Percentiles rank a stretch among this genome's conserved stretches.
phyloP scores from a whole-genome alignment of 225 moss, liverwort and hornwort genomes.

The Antitrichia curtipendula region DNA sequence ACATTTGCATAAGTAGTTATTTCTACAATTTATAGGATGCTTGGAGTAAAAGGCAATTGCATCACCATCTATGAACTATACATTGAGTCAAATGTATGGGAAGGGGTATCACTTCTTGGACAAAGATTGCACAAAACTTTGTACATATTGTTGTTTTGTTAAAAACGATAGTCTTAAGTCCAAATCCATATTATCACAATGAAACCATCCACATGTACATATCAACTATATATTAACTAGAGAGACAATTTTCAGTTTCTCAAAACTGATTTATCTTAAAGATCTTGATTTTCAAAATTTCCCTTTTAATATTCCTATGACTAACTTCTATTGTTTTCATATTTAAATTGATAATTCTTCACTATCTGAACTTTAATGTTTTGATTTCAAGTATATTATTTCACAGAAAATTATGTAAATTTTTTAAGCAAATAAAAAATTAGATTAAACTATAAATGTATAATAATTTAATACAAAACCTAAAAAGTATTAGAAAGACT shows the following conservation, averaged over 20 bases:
- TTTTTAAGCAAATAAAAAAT: no score
- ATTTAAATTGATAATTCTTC: neutral
- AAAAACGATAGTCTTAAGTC: neutral
- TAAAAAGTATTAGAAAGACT: no score
- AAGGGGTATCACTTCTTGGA: neutral
- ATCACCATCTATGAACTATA: neutral
- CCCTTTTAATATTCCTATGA: no score
- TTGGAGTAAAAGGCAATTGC: neutral
- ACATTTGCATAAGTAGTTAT: neutral
- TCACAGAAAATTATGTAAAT: neutral
- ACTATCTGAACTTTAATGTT: rapidly evolving
- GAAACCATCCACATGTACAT: neutral
- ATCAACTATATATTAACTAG: neutral
- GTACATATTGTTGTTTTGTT: neutral
- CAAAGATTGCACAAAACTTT: neutral
- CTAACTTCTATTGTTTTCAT: no score
- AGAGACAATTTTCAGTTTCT: rapidly evolving
- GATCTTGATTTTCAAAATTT: neutral
- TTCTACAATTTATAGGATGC: neutral
- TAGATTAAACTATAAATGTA: neutral
- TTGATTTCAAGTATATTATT: neutral
- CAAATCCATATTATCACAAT: neutral
- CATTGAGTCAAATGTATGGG: neutral
- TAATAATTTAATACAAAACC: neutral
- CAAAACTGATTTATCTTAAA: neutral